These are phyloP conservation scores for Exophiala spinifera DNA, from an alignment of 2,329 filamentous ascomycete species.

Conservation along the genomic window DNA sequence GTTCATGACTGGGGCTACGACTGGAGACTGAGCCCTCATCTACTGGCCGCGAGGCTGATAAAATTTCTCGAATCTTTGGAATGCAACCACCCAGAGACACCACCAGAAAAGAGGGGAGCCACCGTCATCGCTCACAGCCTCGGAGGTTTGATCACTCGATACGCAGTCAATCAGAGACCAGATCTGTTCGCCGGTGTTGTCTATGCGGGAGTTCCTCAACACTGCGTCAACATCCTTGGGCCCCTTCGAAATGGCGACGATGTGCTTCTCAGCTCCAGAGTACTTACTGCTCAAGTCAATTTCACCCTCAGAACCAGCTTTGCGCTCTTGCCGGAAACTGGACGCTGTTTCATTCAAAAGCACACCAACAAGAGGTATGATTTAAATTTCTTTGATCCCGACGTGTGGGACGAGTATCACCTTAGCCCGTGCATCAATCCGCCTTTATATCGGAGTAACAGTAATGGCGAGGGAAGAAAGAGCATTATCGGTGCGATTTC, in stretches of 20 bases:
- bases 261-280: slow-evolving; percentile 81
- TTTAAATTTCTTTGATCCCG: slow-evolving; percentile 77
- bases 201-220: slow-evolving; percentile 79
- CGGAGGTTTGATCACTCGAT: slow-evolving; percentile 81
- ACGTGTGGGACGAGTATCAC: slow-evolving; percentile 75
- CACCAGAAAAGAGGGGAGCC: slow-evolving; percentile 62
- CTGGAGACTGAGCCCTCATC: slow-evolving; percentile 81
- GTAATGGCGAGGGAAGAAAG: slow-evolving; percentile 35
- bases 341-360: slow-evolving; percentile 82
- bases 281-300: slow-evolving; percentile 88
- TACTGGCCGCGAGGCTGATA: slow-evolving; percentile 69
- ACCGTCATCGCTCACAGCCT: slow-evolving; percentile 80
- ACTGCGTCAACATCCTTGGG: slow-evolving; percentile 87
- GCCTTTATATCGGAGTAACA: slow-evolving; percentile 45
- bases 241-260: slow-evolving; percentile 90
- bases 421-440: slow-evolving; percentile 74
- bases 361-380: slow-evolving; percentile 74
- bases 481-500: slow-evolving; percentile 48
- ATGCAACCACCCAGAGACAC: slow-evolving; percentile 62
- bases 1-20: slow-evolving; percentile 93
- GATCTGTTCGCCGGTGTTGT: slow-evolving; percentile 82
- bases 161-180: slow-evolving; percentile 80
- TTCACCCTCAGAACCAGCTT: slow-evolving; percentile 87
- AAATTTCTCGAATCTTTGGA: slow-evolving; percentile 70
- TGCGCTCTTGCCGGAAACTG: slow-evolving; percentile 79